These are phyloP conservation scores for Penicillium longicatenatum DNA, from an alignment of 495 filamentous ascomycete species.

Conservation along the genomic window DNA sequence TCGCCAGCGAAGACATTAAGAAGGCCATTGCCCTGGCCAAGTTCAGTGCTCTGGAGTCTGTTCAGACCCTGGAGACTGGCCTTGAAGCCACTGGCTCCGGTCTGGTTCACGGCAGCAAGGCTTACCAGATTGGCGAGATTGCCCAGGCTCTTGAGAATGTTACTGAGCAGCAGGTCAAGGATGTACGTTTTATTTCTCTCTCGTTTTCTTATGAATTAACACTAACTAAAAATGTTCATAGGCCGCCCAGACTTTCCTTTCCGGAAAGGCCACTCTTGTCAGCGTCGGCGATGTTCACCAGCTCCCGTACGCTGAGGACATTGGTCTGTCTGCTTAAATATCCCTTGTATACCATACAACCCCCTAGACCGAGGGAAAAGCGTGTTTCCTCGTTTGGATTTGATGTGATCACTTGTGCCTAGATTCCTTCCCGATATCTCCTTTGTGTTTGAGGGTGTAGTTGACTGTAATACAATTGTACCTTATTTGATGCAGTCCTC, in stretches of 20 bases:
- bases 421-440: constrained; percentile 46
- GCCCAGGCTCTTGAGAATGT: constrained; percentile 79
- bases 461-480: constrained; percentile 55
- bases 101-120: constrained; percentile 76
- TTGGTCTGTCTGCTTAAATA: constrained; percentile 87
- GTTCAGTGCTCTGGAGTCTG: constrained; percentile 85
- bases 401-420: constrained; percentile 42
- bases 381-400: constrained; percentile 36
- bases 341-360: constrained; percentile 47
- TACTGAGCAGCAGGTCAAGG: constrained; percentile 79
- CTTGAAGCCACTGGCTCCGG: constrained; percentile 74
- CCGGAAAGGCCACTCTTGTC: constrained; percentile 84
- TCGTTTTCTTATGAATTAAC: background rate
- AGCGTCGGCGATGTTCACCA: constrained; percentile 78
- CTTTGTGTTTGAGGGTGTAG: constrained; percentile 45
- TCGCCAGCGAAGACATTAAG: constrained; percentile 80
- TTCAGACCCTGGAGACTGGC: constrained; percentile 68
- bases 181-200: constrained; percentile 59
- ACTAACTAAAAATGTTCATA: constrained; percentile 39
- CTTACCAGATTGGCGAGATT: constrained; percentile 82
- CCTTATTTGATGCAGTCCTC: constrained; percentile 31
- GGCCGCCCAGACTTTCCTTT: constrained; percentile 82
- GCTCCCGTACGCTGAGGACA: constrained; percentile 89
- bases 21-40: constrained; percentile 93
- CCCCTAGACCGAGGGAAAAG: constrained; percentile 43